phyloP scores from a whole-genome alignment of 257 asterid genomes.

The Solanum sejunctum region DNA sequence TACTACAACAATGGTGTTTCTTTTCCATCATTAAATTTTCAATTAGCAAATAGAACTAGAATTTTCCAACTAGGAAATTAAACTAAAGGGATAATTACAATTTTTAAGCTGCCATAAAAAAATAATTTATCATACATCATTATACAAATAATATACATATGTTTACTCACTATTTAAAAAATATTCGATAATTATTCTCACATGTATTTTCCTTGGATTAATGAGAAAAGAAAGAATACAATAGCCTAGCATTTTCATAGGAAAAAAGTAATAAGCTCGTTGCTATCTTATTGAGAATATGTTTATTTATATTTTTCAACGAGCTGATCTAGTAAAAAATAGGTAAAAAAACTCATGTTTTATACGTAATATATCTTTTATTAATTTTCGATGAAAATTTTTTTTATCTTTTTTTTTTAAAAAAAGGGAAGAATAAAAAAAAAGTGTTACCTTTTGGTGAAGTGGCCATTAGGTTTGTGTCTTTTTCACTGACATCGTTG shows the following conservation, averaged over 20 bases:
- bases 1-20: neutral
- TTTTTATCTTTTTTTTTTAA: neutral
- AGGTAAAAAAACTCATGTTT: neutral
- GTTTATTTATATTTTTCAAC: neutral
- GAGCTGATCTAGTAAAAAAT: neutral
- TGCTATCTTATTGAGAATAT: neutral
- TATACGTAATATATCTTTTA: neutral
- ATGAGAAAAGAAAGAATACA: neutral
- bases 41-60: neutral
- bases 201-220: neutral
- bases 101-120: neutral
- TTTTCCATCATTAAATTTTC: neutral
- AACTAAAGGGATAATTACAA: neutral
- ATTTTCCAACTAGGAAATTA: neutral
- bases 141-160: neutral
- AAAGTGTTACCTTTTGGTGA: slow-evolving; percentile 37
- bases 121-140: neutral
- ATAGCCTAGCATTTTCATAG: too few relatives aligned
- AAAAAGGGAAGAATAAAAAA: too few relatives aligned
- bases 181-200: neutral
- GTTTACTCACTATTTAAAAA: neutral
- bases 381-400: neutral
- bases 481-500: slow-evolving; percentile 21
- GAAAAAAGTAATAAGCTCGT: too few relatives aligned
- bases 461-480: slow-evolving; percentile 14